Base-by-base conservation (phyloP, 345 rosid genomes). In the Hibiscus trionum region DNA sequence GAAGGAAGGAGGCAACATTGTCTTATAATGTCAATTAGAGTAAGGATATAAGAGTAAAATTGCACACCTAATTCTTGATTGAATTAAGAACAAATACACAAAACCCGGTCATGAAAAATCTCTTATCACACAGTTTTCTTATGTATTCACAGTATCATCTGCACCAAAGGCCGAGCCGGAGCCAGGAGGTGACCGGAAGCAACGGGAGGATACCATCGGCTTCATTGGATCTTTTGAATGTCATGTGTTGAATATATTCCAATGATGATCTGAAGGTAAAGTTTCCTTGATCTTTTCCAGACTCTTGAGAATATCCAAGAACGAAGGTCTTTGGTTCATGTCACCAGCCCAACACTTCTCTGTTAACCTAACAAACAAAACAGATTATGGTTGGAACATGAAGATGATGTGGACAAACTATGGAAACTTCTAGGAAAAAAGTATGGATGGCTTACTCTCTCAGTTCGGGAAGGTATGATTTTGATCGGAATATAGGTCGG, bases 281-380 rank as follows among this genome's bases (percentile, higher is more conserved):
- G 9, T 78, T 77, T 90, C 96, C 88, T 89, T 90, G 55, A 95
- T 87, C 90, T 88, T 90, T 76, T 95, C 97, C 27, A 95, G 93
- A 77, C 77, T 87, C 90, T 91, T 91, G 74, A 95, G 93, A 57
- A 95, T 91, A 29, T 95, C 99, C 84, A 95, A 77, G 86, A 95
- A 92, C 19, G 97, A 75, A 29, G 96, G 99, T 80, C 97, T 90
- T 75, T 60, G 84, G 79, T 83, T 42, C 47, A 42, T 42, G 47
- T 42, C 47, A 42, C 12, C 47, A 42, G 47, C 47, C 47, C 47
- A 42, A 80, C 97, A 95, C 61, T 72, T 86, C 69, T 83, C 96
- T 1, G 93, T 92, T 72, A 92, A 81, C 10, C 97, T 92, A 52
- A 37, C 47, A 78, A 75, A 58, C 24, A 21, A 21, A 21, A 21